Conservation (phyloP, 1,284 basidiomycete genomes). For the Gastroboletus turbinatus region DNA sequence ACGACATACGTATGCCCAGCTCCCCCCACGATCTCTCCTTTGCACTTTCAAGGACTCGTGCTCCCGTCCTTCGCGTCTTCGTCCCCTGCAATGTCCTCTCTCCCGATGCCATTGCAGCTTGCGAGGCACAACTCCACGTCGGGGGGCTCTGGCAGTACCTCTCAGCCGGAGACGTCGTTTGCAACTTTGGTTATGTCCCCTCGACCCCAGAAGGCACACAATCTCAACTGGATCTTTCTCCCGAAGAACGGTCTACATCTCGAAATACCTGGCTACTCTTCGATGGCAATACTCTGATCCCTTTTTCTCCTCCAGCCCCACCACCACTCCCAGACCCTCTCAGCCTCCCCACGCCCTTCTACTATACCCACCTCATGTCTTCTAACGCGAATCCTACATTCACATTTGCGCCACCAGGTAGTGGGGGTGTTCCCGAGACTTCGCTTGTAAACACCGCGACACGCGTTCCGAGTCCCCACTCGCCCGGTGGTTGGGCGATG, state of each 20-base stretch:
- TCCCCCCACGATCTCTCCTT: slow-evolving; percentile 62
- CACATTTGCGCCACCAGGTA: slow-evolving; percentile 32
- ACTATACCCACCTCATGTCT: slow-evolving; percentile 67
- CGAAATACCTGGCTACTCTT: slow-evolving; percentile 65
- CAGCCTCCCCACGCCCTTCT: slow-evolving; percentile 67
- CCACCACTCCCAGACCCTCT: slow-evolving; percentile 56
- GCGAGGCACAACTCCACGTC: slow-evolving; percentile 62
- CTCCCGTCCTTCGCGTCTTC: slow-evolving; percentile 72
- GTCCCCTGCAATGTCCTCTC: slow-evolving; percentile 63
- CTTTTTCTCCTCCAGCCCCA: slow-evolving; percentile 51
- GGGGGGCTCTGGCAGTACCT: slow-evolving; percentile 69
- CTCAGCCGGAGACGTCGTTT: slow-evolving; percentile 70
- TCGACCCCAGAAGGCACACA: slow-evolving; percentile 36
- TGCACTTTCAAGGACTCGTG: slow-evolving; percentile 61
- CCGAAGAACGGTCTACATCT: slow-evolving; percentile 17
- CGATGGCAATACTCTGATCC: slow-evolving; percentile 56
- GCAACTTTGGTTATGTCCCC: slow-evolving; percentile 71
- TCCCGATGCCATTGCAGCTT: slow-evolving; percentile 48
- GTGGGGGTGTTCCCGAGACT: slow-evolving; percentile 39
- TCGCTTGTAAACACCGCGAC: slow-evolving; percentile 38
- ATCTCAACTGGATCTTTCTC: slow-evolving; percentile 21
- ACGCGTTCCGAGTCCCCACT: slow-evolving; percentile 55
- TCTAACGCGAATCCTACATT: slow-evolving; percentile 49
- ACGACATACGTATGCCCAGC: slow-evolving; percentile 11
- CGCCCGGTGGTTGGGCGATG: slow-evolving; percentile 52